Evolutionary conservation across 352 stramenopile genomes (phyloP), one percentile per base, ranked within the genome.

Genomic region (Globisporangium paddicum): DNA sequence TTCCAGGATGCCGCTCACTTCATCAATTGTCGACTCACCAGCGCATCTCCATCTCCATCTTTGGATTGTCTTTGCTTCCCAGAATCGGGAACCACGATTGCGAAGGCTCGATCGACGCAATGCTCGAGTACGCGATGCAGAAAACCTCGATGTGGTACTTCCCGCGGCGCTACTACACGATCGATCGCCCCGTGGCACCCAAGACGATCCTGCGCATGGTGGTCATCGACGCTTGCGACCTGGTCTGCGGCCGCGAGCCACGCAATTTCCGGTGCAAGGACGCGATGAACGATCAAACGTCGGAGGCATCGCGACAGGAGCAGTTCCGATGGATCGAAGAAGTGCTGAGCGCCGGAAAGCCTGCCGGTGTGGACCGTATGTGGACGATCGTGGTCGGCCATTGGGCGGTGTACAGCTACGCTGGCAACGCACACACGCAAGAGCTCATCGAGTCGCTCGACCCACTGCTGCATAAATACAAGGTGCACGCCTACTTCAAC

Each of bases 41-140:
- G 35, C 13, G n/a, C 14, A 28, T 19, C 48, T 11, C 21, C 11
- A 16, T 58, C 26, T 30, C 13, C 5, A 7, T 30, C 21, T 8
- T 16, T n/a, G n/a, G n/a, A n/a, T n/a, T n/a, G n/a, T n/a, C n/a
- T n/a, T n/a, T n/a, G n/a, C n/a, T 19, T 0, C 49, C n/a, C 55
- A 93, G 83, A 51, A 87, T 95, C 41, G 86, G 86, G 28, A 95
- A 95, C 58, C 86, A 95, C 53, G 86, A 95, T 67, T 95, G 86
- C 46, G 86, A 95, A 74, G 86, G 83, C 52, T 90, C 76, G 11
- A 79, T 95, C 41, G 67, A 83, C 34, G 80, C 83, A 11, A 93
- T 93, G 82, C 79, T 93, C 13, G 55, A 82, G 60, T 95, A 95
- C 49, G 82, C 86, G 0, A 66, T 72, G 46, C 72, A 80, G 34